Conservation (phyloP, 2,329 filamentous ascomycete species). For the Venturia oleaginea region DNA sequence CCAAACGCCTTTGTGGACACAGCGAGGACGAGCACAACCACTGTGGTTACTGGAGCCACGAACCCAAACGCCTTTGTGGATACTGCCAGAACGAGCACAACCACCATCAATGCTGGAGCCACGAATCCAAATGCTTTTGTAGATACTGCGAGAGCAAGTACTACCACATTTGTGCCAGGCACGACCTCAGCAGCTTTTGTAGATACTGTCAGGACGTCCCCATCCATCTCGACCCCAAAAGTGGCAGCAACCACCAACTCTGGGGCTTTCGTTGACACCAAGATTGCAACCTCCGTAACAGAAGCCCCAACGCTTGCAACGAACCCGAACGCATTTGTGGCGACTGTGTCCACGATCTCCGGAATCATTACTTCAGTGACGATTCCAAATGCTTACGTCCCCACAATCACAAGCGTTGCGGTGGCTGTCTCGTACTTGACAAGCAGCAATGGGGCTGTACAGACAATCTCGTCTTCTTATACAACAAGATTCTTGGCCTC, state of each 20-base stretch:
- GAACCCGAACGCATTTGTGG: background rate
- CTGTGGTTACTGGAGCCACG: background rate
- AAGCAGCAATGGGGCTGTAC: background rate
- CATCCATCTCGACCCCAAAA: no score
- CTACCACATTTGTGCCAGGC: no score
- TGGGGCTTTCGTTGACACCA: no score
- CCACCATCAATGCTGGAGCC: background rate
- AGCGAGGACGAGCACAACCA: background rate
- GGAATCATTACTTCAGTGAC: background rate
- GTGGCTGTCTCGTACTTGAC: background rate
- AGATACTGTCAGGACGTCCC: no score
- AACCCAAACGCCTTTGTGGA: background rate
- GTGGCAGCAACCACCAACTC: no score
- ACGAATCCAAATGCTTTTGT: background rate
- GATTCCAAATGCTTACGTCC: background rate
- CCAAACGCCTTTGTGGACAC: background rate
- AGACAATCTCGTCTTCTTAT: background rate
- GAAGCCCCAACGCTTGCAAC: no score
- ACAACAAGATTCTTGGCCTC: background rate
- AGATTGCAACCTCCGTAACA: no score
- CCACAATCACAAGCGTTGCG: background rate
- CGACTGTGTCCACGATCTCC: background rate
- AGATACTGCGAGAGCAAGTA: no score
- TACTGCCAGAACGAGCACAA: background rate
- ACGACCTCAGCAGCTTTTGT: no score